phyloP scores from a whole-genome alignment of 2,329 filamentous ascomycete species.

The Phialemonium atrogriseum region DNA sequence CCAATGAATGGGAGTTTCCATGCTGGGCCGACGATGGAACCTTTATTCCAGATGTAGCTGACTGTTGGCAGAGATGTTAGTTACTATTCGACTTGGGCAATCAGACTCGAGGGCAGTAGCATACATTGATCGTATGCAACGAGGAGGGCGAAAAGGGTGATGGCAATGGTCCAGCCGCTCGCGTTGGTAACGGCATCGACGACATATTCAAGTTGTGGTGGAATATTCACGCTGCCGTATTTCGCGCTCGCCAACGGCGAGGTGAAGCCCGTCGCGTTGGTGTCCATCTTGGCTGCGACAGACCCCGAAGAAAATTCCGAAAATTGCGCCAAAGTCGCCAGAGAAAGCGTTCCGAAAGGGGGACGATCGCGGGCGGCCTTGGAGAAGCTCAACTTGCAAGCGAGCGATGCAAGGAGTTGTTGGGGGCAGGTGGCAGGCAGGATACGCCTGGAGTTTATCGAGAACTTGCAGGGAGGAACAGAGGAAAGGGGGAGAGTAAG shows the following conservation, averaged over 20 bases:
- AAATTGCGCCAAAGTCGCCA: no score
- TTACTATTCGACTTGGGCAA: no score
- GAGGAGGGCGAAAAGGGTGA: slow-evolving; percentile 62
- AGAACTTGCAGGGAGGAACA: no score
- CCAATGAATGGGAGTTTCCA: slow-evolving; percentile 84
- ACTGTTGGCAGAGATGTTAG: slow-evolving; percentile 38
- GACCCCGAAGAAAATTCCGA: no score
- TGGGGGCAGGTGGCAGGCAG: no score
- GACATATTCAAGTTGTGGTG: slow-evolving; percentile 47
- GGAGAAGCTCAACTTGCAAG: no score
- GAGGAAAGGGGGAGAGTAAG: no score
- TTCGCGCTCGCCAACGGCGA: slow-evolving; percentile 60
- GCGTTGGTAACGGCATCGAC: slow-evolving; percentile 49
- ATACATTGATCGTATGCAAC: slow-evolving; percentile 86
- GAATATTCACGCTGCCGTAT: slow-evolving; percentile 38
- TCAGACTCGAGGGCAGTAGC: no score
- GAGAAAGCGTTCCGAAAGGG: no score
- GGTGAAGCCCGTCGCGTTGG: slow-evolving; percentile 57
- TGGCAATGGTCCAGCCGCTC: slow-evolving; percentile 52
- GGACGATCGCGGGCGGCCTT: no score
- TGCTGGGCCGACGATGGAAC: slow-evolving; percentile 63
- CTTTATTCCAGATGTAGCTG: slow-evolving; percentile 67
- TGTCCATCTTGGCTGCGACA: slow-evolving; percentile 31
- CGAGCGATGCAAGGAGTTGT: no score
- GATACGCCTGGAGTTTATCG: no score